Evolutionary conservation across 2,329 filamentous ascomycete genomes (phyloP).

Genomic region (Fonsecaea erecta): DNA sequence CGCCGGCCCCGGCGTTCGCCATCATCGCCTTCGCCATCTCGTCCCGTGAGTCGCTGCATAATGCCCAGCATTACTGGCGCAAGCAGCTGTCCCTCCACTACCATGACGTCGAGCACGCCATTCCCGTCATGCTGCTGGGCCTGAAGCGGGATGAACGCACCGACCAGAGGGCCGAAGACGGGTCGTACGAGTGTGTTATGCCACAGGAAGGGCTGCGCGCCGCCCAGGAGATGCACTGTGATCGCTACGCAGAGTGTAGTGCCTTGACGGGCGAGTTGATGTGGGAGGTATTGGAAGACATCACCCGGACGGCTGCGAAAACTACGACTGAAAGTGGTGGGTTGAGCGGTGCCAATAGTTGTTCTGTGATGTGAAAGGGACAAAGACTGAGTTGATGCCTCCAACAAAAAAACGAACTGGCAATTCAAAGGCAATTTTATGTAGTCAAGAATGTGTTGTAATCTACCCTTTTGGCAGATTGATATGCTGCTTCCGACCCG

Average conservation of each 20-base stretch:
- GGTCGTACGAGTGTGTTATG: slow-evolving; percentile 42
- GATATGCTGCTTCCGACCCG: not conserved
- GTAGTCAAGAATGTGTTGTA: not conserved
- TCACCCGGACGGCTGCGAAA: slow-evolving; percentile 62
- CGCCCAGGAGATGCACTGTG: slow-evolving; percentile 64
- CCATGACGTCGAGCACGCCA: slow-evolving; percentile 49
- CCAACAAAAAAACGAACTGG: not conserved
- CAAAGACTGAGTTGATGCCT: not conserved
- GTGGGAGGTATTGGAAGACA: slow-evolving; percentile 63
- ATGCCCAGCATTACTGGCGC: slow-evolving; percentile 53
- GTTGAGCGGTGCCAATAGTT: slow-evolving; percentile 50
- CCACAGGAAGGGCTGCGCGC: slow-evolving; percentile 58
- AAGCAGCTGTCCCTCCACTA: slow-evolving; percentile 55
- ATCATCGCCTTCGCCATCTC: slow-evolving; percentile 65
- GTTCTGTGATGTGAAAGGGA: slow-evolving; percentile 46
- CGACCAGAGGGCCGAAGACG: slow-evolving; percentile 31
- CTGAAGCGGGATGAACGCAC: slow-evolving; percentile 58
- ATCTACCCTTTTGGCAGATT: not conserved
- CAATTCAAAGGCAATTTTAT: not conserved
- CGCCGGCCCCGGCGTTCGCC: slow-evolving; percentile 57
- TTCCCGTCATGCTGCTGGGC: slow-evolving; percentile 64
- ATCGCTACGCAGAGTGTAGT: slow-evolving; percentile 67
- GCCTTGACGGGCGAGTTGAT: slow-evolving; percentile 65
- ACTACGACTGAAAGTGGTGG: slow-evolving; percentile 61
- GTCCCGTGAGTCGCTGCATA: slow-evolving; percentile 55